Evolutionary conservation across 2,329 filamentous ascomycete genomes (phyloP).

Genomic region (Cadophora sp.): DNA sequence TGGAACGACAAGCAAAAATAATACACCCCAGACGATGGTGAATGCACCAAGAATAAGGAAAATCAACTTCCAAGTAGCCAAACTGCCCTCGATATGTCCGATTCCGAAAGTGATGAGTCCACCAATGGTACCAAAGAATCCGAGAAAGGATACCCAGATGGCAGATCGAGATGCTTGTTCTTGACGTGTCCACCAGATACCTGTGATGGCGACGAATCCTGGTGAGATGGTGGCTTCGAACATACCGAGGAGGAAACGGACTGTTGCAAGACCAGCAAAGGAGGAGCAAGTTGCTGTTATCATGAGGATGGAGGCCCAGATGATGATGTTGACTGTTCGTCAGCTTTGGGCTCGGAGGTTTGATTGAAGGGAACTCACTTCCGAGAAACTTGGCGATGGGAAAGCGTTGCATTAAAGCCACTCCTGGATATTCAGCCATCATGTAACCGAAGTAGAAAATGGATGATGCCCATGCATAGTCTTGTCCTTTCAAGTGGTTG

Average conservation of each 20-base stretch:
- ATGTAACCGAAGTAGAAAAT: constrained; percentile 48
- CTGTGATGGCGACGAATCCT: constrained; percentile 55
- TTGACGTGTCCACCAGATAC: constrained; percentile 47
- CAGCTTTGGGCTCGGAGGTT: not conserved
- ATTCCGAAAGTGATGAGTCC: constrained; percentile 49
- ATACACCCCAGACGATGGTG: constrained; percentile 43
- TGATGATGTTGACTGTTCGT: constrained; percentile 48
- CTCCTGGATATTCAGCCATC: constrained; percentile 46
- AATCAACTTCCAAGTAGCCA: constrained; percentile 37
- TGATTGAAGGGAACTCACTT: constrained; percentile 12
- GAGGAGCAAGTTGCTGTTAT: constrained; percentile 56
- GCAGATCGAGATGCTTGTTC: constrained; percentile 47
- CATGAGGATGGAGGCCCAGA: constrained; percentile 49
- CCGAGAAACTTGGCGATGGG: constrained; percentile 63
- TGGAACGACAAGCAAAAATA: constrained; percentile 55
- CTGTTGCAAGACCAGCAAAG: constrained; percentile 55
- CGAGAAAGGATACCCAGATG: constrained; percentile 60
- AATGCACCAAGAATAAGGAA: constrained; percentile 40
- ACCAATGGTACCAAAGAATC: constrained; percentile 39
- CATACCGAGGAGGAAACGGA: constrained; percentile 57
- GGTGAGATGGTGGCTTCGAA: constrained; percentile 60
- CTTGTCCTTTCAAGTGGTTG: constrained; percentile 44
- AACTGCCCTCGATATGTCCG: constrained; percentile 52
- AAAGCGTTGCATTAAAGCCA: constrained; percentile 45
- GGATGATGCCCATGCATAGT: constrained; percentile 52